Evolutionary conservation across 495 filamentous ascomycete genomes (phyloP), one percentile per base, ranked within the genome.

Genomic region (Aspergillus avenaceus): DNA sequence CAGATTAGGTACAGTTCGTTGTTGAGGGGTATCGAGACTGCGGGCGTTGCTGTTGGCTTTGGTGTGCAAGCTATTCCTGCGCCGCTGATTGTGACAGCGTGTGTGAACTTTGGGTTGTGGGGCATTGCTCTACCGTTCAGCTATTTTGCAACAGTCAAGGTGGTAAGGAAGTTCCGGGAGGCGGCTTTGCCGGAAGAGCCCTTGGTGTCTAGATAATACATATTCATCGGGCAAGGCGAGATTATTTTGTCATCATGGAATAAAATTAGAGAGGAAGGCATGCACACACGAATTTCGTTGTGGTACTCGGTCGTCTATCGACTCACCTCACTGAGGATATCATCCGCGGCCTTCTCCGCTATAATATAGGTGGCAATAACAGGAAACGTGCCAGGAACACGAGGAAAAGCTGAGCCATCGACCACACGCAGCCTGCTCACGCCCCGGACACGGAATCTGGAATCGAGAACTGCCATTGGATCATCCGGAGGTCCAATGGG

Each of bases 261-360:
- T 3, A 8, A 31, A 31, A 31, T 31, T 11, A 36, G 32, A 8
- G 32, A 11, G 28, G 12, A 8, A 16, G 12, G 12, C n/a, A 16
- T 2, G 2, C 12, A 5, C 2, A 16, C 18, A 13, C 18, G 4
- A 13, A 14, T 14, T 36, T 6, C 3, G 2, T 8, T 12, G 12
- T n/a, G 5, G 18, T 36, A 36, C n/a, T 16, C 36, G n/a, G n/a
- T n/a, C n/a, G n/a, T n/a, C n/a, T n/a, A 23, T 63, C 76, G 2
- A 60, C 62, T 13, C 9, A 31, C n/a, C 28, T 49, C 50, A 26
- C 27, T 41, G 18, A 80, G 31, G 41, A 83, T 81, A 25, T 78
- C 78, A 54, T 80, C 82, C 0, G 79, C 72, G 2, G 83, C 83
- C 73, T 85, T 85, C 60, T 81, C 77, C n/a, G 68, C 72, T n/a